Conservation (phyloP, 78 protist species). For the Tieghemostelium lacteum region DNA sequence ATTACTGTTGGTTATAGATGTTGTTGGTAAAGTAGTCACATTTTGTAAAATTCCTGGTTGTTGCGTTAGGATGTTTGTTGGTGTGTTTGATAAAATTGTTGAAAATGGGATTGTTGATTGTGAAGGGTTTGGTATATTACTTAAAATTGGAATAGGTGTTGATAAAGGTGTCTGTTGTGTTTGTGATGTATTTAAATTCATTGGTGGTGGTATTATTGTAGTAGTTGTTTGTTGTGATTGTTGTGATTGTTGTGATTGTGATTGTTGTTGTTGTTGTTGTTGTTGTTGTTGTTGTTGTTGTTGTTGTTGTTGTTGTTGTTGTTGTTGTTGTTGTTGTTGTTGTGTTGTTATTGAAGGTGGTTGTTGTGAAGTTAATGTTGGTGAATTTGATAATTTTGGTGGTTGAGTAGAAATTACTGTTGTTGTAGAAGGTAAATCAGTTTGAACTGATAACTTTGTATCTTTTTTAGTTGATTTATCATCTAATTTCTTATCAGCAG, state of each 20-base stretch:
- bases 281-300: background rate
- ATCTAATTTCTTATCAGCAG: slow-evolving; percentile 11
- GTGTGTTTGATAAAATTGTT: background rate
- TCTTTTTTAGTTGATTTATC: slow-evolving; percentile 1
- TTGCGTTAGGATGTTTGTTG: background rate
- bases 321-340: slow-evolving; percentile 6
- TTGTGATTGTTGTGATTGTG: background rate
- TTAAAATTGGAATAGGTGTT: background rate
- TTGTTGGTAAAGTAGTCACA: background rate
- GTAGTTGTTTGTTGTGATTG: background rate
- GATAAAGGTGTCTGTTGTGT: slow-evolving; percentile 17
- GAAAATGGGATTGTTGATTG: slow-evolving; percentile 34
- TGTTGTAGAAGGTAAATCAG: background rate
- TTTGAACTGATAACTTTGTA: slow-evolving; percentile 37
- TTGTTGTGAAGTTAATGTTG: background rate
- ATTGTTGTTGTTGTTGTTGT: background rate
- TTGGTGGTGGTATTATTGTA: background rate
- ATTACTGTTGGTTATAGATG: background rate
- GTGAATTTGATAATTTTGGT: background rate
- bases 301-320: background rate
- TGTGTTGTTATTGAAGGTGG: background rate
- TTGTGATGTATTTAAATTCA: background rate
- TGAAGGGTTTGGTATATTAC: background rate
- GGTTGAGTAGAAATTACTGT: background rate
- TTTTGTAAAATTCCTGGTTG: background rate